phyloP scores from a whole-genome alignment of 176 grass and related monocot species.

The Lolium rigidum region DNA sequence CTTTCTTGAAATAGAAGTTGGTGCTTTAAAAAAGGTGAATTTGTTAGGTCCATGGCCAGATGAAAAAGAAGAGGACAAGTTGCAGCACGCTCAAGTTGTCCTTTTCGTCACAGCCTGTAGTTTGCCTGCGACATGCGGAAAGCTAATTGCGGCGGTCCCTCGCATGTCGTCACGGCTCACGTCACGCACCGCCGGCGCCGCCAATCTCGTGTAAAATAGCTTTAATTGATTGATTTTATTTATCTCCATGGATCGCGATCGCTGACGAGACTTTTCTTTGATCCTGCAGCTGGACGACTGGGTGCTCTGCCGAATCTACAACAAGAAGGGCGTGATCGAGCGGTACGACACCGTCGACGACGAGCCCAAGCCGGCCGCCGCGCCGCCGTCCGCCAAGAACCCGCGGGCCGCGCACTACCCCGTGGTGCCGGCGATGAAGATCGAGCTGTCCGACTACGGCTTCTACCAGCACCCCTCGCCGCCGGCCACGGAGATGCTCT shows the following conservation, averaged over 20 bases:
- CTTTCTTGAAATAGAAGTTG: conserved; percentile 15
- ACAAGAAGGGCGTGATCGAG: conserved; percentile 88
- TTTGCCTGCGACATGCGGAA: conserved; percentile 18
- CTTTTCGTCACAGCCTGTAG: conserved; percentile 34
- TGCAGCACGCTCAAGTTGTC: conserved; percentile 44
- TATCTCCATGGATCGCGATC: not conserved
- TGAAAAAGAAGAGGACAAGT: conserved; percentile 35
- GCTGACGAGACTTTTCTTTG: not conserved
- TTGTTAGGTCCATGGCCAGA: not conserved
- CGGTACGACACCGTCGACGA: conserved; percentile 48
- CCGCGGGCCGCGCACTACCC: not conserved
- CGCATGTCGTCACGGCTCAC: conserved; percentile 57
- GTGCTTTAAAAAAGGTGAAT: not conserved
- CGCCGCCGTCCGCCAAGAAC: conserved; percentile 23
- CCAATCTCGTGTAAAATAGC: not conserved
- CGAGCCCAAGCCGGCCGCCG: conserved; percentile 39
- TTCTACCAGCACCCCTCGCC: conserved; percentile 44
- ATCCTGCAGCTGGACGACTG: conserved; percentile 80
- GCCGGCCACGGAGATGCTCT: conserved; percentile 53
- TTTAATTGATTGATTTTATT: not conserved
- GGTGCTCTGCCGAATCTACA: conserved; percentile 96
- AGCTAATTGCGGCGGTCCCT: conserved; percentile 3
- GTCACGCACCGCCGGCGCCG: conserved; percentile 38
- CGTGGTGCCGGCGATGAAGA: conserved; percentile 45
- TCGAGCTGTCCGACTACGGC: conserved; percentile 49